Conservation (phyloP, 2,329 filamentous ascomycete species). For the Fusarium siculi region DNA sequence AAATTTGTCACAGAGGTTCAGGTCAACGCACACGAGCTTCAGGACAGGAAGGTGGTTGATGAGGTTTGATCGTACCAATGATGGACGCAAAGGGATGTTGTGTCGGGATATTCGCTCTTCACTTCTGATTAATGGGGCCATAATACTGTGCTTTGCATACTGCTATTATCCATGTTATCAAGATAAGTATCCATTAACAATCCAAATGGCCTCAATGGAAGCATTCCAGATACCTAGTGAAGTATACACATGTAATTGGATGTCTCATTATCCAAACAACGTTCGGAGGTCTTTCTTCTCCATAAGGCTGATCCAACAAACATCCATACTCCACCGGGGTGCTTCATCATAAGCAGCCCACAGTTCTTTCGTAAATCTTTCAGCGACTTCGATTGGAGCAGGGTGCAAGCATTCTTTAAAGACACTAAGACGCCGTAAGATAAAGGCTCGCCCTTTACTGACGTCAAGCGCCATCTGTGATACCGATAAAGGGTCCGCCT, state of each 20-base stretch:
- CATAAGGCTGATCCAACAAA: background rate
- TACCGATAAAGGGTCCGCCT: accelerated
- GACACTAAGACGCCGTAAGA: background rate
- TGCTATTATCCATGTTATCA: too few relatives aligned
- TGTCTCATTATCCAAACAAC: background rate
- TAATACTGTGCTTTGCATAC: background rate
- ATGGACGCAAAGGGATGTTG: accelerated
- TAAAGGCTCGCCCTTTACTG: background rate
- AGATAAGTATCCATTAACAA: too few relatives aligned
- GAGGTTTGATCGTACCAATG: background rate
- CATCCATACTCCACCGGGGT: background rate
- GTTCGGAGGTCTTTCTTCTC: background rate
- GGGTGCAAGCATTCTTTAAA: background rate
- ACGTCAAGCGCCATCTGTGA: background rate
- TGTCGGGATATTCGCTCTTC: accelerated
- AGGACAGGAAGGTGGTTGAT: background rate
- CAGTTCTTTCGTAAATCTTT: background rate
- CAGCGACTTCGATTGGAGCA: background rate
- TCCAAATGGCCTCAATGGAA: too few relatives aligned
- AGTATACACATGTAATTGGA: too few relatives aligned
- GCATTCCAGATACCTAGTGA: too few relatives aligned
- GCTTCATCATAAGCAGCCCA: background rate
- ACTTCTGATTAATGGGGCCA: accelerated
- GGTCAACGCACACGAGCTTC: background rate
- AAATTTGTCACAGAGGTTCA: background rate